Conservation (phyloP, 1,284 basidiomycete genomes). For the Fomes fomentarius region DNA sequence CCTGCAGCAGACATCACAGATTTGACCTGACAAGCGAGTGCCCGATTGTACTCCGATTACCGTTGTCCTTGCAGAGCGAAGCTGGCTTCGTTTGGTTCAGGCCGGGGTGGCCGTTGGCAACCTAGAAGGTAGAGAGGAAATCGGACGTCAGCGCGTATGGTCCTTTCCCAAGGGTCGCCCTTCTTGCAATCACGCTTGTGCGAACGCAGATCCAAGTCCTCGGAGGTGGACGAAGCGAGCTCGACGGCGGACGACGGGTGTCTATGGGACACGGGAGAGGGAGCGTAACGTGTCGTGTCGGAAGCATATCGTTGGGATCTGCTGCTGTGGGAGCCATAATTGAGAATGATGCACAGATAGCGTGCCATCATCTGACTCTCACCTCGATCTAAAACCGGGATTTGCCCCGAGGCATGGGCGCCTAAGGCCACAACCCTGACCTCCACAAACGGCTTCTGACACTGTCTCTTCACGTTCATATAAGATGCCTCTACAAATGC, state of each 20-base stretch:
- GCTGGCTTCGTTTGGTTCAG: conserved; percentile 4
- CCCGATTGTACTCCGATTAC: conserved; percentile 3
- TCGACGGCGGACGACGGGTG: background rate
- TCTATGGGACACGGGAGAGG: conserved; percentile 1
- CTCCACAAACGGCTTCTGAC: conserved; percentile 17
- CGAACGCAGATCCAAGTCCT: conserved; percentile 3
- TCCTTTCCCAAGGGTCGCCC: conserved; percentile 9
- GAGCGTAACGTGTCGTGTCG: background rate
- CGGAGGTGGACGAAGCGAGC: conserved; percentile 6
- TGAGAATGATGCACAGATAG: conserved; percentile 12
- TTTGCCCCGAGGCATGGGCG: conserved; percentile 17
- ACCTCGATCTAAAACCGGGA: conserved; percentile 21
- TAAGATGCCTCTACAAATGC: conserved; percentile 24
- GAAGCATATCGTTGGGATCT: conserved; percentile 17
- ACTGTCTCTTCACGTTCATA: conserved; percentile 24
- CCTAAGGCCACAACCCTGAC: conserved; percentile 21
- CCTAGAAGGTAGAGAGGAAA: conserved; percentile 5
- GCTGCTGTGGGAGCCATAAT: background rate
- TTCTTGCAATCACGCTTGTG: conserved; percentile 7
- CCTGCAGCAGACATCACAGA: conserved; percentile 1
- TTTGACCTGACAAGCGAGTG: background rate
- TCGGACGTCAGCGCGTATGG: conserved; percentile 2
- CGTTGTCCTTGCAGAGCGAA: conserved; percentile 6
- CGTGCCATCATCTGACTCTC: conserved; percentile 21
- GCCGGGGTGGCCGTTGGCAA: conserved; percentile 9